Percentiles rank a stretch among this genome's conserved stretches.
These are phyloP conservation scores for Serendipita sp. DNA, from an alignment of 768 basidiomycete species.

Conservation along the genomic window DNA sequence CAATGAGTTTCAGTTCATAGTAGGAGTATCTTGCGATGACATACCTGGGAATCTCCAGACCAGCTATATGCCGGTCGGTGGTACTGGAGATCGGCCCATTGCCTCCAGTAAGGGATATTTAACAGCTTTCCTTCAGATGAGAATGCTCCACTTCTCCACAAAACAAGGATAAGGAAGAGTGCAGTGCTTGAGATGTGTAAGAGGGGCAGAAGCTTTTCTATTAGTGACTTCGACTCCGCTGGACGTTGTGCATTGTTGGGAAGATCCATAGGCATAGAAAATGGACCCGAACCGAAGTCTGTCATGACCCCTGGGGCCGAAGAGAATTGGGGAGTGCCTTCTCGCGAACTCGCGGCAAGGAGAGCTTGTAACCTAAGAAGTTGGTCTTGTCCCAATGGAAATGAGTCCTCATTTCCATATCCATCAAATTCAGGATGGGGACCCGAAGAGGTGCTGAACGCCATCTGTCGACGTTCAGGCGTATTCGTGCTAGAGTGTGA, in stretches of 20 bases:
- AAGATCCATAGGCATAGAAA: background rate
- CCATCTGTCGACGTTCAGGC: background rate
- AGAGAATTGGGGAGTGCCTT: slow-evolving; percentile 1
- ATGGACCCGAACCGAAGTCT: background rate
- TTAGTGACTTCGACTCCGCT: slow-evolving; percentile 22
- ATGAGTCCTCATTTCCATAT: too few species aligned
- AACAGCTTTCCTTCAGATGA: background rate
- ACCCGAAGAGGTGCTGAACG: background rate
- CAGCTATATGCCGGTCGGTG: slow-evolving; percentile 21
- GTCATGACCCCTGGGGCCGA: background rate
- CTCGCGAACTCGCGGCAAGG: background rate
- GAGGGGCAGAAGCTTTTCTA: slow-evolving; percentile 48
- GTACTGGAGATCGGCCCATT: slow-evolving; percentile 44
- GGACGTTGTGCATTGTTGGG: background rate
- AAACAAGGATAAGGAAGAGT: slow-evolving; percentile 48
- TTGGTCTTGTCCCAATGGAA: background rate
- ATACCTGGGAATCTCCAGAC: slow-evolving; percentile 37
- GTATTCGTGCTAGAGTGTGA: too few species aligned
- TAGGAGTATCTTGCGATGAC: slow-evolving; percentile 26
- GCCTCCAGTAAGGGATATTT: slow-evolving; percentile 24
- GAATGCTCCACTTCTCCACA: slow-evolving; percentile 36
- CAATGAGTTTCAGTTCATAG: background rate
- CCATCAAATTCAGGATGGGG: background rate
- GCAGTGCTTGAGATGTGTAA: slow-evolving; percentile 50
- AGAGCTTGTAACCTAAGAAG: background rate